Evolutionary conservation across 306 rosid species (phyloP), one percentile per base, ranked within the genome.

Genomic region (Potentilla sterilis): DNA sequence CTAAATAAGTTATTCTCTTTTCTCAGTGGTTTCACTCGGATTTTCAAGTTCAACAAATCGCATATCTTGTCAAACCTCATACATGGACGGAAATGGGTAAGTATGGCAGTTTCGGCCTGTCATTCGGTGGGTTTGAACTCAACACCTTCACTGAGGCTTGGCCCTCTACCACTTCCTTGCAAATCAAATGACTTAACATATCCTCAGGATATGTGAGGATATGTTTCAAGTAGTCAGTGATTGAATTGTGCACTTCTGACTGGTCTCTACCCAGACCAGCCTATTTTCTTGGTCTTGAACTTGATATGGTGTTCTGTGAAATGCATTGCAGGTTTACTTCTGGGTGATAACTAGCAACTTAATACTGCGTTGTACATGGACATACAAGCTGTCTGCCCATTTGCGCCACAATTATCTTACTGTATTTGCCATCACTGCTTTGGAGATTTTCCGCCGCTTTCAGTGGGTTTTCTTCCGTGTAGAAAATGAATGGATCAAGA

Each of bases 341-440:
- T 96, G 99, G 99, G 99, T 92, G 82, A 81, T 96, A 55, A 89
- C 89, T 73, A 96, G 98, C 86, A 96, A 96, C 84, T 89, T 92
- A 82, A 70, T 96, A 75, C 71, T 96, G 81, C 98, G 99, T 43
- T 96, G 99, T 85, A 87, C 99, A 0, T 96, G 99, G 99, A 96
- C 99, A n/a, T 96, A 96, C 83, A 96, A 96, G 92, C 87, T 96
- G 38, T 96, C 99, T 68, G 89, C 99, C 46, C 99, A 96, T 92
- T 97, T 96, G 69, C 99, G 99, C 40, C 97, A 96, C 86, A 96
- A 96, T 78, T 91, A 96, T 76, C 89, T 92, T 46, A 96, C 99
- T 0, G 97, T 96, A 44, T 96, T 92, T 71, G 68, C 87, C 18
- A 90, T 96, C 79, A 89, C 98, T 12, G 89, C 96, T 73, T 72